Evolutionary conservation across 1,284 basidiomycete genomes (phyloP).

Genomic region (Meripilus lineatus): DNA sequence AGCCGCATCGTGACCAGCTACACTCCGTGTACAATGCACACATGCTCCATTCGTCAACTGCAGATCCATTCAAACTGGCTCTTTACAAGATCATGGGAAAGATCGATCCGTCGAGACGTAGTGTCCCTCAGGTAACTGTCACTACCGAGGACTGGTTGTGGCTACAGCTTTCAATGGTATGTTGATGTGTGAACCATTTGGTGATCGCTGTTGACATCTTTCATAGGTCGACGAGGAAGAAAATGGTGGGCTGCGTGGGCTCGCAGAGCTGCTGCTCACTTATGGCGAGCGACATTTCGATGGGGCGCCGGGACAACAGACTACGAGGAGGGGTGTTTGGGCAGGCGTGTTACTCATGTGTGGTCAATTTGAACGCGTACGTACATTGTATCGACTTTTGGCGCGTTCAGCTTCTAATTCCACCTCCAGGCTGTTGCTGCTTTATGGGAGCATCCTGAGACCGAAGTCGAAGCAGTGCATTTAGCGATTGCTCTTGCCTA

Average conservation of each 20-base stretch:
- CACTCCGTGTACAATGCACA: slow-evolving; percentile 89
- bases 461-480: slow-evolving; percentile 93
- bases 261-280: slow-evolving; percentile 78
- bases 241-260: slow-evolving; percentile 74
- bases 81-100: slow-evolving; percentile 95
- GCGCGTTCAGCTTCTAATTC: neutral
- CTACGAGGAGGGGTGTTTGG: slow-evolving; percentile 68
- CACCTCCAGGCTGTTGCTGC: slow-evolving; percentile 77
- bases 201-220: neutral
- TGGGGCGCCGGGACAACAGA: slow-evolving; percentile 54
- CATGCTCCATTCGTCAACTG: slow-evolving; percentile 80
- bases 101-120: slow-evolving; percentile 80
- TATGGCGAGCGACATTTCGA: slow-evolving; percentile 95
- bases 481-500: slow-evolving; percentile 90
- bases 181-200: slow-evolving; percentile 9
- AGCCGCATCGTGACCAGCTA: slow-evolving; percentile 79
- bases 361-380: slow-evolving; percentile 89
- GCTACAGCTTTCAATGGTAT: slow-evolving; percentile 89
- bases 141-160: slow-evolving; percentile 99
- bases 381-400: slow-evolving; percentile 20
- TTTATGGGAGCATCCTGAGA: slow-evolving; percentile 84
- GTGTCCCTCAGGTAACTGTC: slow-evolving; percentile 79
- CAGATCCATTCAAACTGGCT: slow-evolving; percentile 94
- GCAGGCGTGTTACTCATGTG: slow-evolving; percentile 89
- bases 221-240: slow-evolving; percentile 69